Evolutionary conservation across 805 yeast genomes (phyloP).

Genomic region (Cephaloascus albidus): DNA sequence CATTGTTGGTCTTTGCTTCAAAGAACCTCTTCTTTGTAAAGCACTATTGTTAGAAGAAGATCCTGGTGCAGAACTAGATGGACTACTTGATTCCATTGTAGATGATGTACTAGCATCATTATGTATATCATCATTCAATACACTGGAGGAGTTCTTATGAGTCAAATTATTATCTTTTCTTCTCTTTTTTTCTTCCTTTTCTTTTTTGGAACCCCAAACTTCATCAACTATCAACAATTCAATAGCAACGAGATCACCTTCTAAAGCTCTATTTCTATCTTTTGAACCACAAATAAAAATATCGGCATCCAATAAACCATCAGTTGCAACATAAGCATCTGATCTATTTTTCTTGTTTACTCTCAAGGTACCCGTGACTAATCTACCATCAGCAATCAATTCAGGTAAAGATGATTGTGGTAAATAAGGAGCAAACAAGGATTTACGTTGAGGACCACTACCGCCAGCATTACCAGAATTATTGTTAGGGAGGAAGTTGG

Average conservation of each 20-base stretch:
- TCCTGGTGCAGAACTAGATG: conserved; percentile 15
- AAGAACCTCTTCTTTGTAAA: conserved; percentile 74
- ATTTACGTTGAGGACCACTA: conserved; percentile 44
- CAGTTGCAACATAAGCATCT: conserved; percentile 97
- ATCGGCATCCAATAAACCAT: conserved; percentile 91
- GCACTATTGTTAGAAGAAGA: conserved; percentile 16
- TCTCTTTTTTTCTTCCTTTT: conserved; percentile 94
- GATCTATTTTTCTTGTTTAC: conserved; percentile 95
- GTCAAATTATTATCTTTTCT: conserved; percentile 54
- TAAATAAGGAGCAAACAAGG: conserved; percentile 90
- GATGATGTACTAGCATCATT: conserved; percentile 68
- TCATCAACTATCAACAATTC: conserved; percentile 93
- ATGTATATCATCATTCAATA: conserved; percentile 59
- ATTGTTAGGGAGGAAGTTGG: conserved; percentile 27
- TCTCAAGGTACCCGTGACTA: conserved; percentile 86
- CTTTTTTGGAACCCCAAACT: conserved; percentile 94
- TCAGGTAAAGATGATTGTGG: conserved; percentile 92
- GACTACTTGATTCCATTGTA: conserved; percentile 12
- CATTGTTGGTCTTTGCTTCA: conserved; percentile 92
- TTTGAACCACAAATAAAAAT: conserved; percentile 97
- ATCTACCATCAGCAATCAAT: conserved; percentile 77
- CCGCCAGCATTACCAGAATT: no score
- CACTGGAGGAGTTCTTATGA: conserved; percentile 21
- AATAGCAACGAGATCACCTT: conserved; percentile 94
- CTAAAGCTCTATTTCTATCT: conserved; percentile 94